Base-by-base conservation (phyloP, 2,329 filamentous ascomycete genomes). In the Didymella exigua region DNA sequence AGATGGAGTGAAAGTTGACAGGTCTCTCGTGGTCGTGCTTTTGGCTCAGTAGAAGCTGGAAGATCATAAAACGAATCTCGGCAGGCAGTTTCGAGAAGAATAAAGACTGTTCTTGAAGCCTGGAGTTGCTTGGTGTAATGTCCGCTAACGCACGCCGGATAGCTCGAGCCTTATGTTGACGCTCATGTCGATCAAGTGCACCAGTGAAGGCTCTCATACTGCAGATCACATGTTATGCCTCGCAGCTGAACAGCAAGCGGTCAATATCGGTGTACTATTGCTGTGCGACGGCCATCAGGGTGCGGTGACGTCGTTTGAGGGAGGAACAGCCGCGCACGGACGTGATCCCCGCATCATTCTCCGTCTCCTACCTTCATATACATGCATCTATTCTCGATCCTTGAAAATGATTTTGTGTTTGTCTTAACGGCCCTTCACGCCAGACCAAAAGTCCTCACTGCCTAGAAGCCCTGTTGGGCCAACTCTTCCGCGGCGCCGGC, bases 41-140 rank as follows among this genome's bases (percentile, higher is more conserved):
- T 38, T 70, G 65, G n/a, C 41, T 54, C 2, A 65, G 51, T 2
- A 56, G 46, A 21, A 62, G 37, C n/a, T 58, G 44, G 41, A 57
- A 66, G 6, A 65, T 59, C 16, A 55, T 18, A 27, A 59, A 59
- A 2, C 69, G 62, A 10, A 71, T 47, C 29, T 72, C 68, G 3
- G 58, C 54, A n/a, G 69, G 69, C 0, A 70, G 54, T 11, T 54
- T 34, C 2, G 60, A 42, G 46, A 70, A 70, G 19, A 72, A 53
- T 4, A 56, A 56, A 5, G 61, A 67, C 44, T 68, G 64, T 0
- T 11, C 34, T 36, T 73, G 70, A 4, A 37, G 43, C 8, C 60
- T 44, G 5, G 60, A 65, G 11, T 60, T 67, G 11, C 44, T 34
- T 0, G 65, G 61, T 7, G 56, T 62, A 11, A 70, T 63, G 5